Base-by-base conservation (phyloP, 2,329 filamentous ascomycete species). In the Cadophora luteo-olivacea region DNA sequence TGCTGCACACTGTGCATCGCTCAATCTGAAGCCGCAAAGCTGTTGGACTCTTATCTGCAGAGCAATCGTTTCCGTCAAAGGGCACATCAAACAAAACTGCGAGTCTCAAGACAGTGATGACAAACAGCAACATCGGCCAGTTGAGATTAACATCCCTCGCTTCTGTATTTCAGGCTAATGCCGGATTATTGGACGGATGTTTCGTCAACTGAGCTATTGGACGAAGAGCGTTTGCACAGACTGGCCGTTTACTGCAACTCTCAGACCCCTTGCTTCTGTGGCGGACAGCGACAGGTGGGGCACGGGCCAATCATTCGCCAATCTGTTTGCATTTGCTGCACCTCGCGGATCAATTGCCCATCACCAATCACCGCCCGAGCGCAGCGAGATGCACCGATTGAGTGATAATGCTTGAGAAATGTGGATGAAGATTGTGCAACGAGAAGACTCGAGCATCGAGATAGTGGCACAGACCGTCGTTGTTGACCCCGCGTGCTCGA, bases 391-490 rank as follows among this genome's bases (percentile, higher is more conserved):
- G 7, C 33, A 58, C 19, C 19, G 24, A 55, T 55, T 5, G 7
- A 60, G 33, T 24, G 25, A 55, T 55, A n/a, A 29, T 55, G 52
- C 25, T 33, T 5, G 29, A 33, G 52, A 55, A 32, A 1, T 32
- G 25, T 32, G 51, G 52, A 55, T 25, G 41, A 16, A 25, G 36
- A 38, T 45, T 36, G 57, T 41, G 33, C 22, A 41, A 60, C 60
- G 41, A 49, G 14, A 6, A 32, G 58, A 29, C 36, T 60, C 57
- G 36, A 60, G 9, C 2, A 41, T 60, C 57, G 57, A 60, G 36
- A 38, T 38, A 60, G 29, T 60, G 57, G 57, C 57, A 60, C 57
- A 60, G 57, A 60, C 57, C 57, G 57, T 24, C 33, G 32, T 9
- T 45, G 22, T 45, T 36, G 22, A 49, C 41, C 60, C 41, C 60